Base-by-base conservation (phyloP, 2,329 filamentous ascomycete species). In the Pseudocercospora ulei region DNA sequence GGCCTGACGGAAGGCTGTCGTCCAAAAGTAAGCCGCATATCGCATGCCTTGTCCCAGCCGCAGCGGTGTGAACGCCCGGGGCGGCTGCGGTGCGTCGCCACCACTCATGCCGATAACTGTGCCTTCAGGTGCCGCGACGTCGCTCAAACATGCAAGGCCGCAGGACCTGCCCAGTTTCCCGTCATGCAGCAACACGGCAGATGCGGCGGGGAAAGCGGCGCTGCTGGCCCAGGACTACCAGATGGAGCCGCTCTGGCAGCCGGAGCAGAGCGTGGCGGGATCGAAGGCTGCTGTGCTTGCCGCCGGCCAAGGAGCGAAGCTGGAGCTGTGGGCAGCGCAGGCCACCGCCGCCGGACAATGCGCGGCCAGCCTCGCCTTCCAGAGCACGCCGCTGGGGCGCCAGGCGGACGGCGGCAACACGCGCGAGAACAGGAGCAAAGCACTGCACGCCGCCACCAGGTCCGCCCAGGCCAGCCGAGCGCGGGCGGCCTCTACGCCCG, bases 201-300 rank as follows among this genome's bases (percentile, higher is more conserved):
- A 73, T 17, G 71, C 72, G 6, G 76, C 78, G 5, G 70, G 70
- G 38, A 71, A 70, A 38, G 76, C 76, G 20, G 75, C 76, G 1
- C 56, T 71, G 38, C 60, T 71, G 19, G 75, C 73, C 13, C 72
- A 75, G 50, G 71, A 77, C 53, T 76, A 76, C 52, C 73, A 73
- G 55, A 70, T 64, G 69, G 70, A 57, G 59, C 75, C 78, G 2
- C 42, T 70, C 5, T 80, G 76, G 75, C 70, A 80, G 47, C 75
- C 77, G 5, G 67, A 76, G 41, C 64, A 71, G 39, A 81, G 73
- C 54, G 65, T 73, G 7, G 73, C 78, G 34, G 80, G 81, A 22
- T 77, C 80, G 35, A 83, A 81, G 56, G 83, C 85, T 31, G 85
- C 85, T 3, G 57, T 84, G 6, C 64, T 82, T 16, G 82, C 83